A percentile compares a stretch with the other conserved stretches of the same genome.
Conservation (phyloP, 805 yeast genomes). For the Candida stauntonica region DNA sequence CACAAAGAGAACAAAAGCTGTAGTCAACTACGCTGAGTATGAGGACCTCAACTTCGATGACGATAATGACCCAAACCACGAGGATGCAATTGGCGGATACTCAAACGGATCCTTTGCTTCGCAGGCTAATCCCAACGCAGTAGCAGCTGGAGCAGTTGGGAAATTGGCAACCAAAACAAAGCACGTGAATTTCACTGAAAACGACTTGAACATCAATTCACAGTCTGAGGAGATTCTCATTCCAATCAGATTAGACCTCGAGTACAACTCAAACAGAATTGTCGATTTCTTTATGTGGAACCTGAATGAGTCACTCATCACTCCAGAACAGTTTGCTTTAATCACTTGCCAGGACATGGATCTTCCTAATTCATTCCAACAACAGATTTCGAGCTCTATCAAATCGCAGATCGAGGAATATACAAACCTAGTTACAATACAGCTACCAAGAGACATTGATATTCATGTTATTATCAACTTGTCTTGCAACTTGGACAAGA, state of each 20-base stretch:
- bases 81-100: slow-evolving; percentile 13
- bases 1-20: slow-evolving; percentile 67
- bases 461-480: slow-evolving; percentile 76
- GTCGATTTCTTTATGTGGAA: slow-evolving; percentile 93
- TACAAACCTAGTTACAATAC: slow-evolving; percentile 55
- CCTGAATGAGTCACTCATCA: slow-evolving; percentile 64
- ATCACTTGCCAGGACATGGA: slow-evolving; percentile 82
- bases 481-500: slow-evolving; percentile 77
- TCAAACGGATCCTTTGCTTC: neutral
- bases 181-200: slow-evolving; percentile 23
- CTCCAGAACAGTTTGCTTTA: slow-evolving; percentile 88
- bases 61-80: slow-evolving; percentile 36
- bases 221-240: slow-evolving; percentile 66
- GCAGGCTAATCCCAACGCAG: neutral
- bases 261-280: slow-evolving; percentile 77
- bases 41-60: slow-evolving; percentile 61
- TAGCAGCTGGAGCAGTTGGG: slow-evolving; percentile 5
- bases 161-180: slow-evolving; percentile 25
- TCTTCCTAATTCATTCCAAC: slow-evolving; percentile 60
- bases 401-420: slow-evolving; percentile 78
- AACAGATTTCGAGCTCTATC: slow-evolving; percentile 64
- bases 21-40: slow-evolving; percentile 79
- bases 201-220: slow-evolving; percentile 22
- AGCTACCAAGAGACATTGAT: slow-evolving; percentile 61
- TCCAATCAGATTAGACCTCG: slow-evolving; percentile 84